Conservation (phyloP, 768 basidiomycete genomes). For the Pisolithus orientalis region DNA sequence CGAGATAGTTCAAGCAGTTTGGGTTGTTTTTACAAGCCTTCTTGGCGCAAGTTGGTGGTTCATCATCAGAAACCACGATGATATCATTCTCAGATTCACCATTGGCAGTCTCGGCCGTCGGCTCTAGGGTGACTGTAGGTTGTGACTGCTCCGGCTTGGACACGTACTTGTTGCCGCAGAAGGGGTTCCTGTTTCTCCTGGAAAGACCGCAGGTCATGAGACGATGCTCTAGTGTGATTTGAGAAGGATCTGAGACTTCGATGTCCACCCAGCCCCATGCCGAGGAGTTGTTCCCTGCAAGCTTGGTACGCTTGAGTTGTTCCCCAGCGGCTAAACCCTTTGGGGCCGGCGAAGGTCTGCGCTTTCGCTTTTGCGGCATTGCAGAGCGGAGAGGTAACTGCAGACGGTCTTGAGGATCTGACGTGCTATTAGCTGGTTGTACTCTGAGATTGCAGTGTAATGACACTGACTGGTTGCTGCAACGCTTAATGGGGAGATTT, state of each 20-base stretch:
- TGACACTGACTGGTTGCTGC: too few species aligned
- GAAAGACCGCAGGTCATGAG: slow-evolving; percentile 66
- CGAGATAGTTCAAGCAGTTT: slow-evolving; percentile 82
- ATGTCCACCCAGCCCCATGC: slow-evolving; percentile 82
- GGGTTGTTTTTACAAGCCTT: slow-evolving; percentile 71
- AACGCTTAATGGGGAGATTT: too few species aligned
- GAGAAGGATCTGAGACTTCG: slow-evolving; percentile 46
- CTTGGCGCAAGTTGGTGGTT: slow-evolving; percentile 48
- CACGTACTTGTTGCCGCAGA: slow-evolving; percentile 56
- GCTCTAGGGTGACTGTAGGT: slow-evolving; percentile 7
- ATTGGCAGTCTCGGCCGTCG: slow-evolving; percentile 13
- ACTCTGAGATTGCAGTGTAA: neutral
- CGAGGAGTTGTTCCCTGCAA: slow-evolving; percentile 38
- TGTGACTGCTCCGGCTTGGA: slow-evolving; percentile 14
- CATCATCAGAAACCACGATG: slow-evolving; percentile 68
- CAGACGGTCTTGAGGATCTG: too few species aligned
- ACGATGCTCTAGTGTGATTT: slow-evolving; percentile 65
- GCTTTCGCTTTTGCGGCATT: slow-evolving; percentile 58
- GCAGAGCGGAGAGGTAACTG: neutral
- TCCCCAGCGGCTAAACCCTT: slow-evolving; percentile 59
- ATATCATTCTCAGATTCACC: slow-evolving; percentile 55
- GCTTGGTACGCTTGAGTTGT: slow-evolving; percentile 51
- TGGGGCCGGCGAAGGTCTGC: slow-evolving; percentile 38
- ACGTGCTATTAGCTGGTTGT: neutral
- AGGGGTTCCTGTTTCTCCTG: slow-evolving; percentile 38